phyloP scores from a whole-genome alignment of 2,329 filamentous ascomycete genomes.

The Fusarium luffae region DNA sequence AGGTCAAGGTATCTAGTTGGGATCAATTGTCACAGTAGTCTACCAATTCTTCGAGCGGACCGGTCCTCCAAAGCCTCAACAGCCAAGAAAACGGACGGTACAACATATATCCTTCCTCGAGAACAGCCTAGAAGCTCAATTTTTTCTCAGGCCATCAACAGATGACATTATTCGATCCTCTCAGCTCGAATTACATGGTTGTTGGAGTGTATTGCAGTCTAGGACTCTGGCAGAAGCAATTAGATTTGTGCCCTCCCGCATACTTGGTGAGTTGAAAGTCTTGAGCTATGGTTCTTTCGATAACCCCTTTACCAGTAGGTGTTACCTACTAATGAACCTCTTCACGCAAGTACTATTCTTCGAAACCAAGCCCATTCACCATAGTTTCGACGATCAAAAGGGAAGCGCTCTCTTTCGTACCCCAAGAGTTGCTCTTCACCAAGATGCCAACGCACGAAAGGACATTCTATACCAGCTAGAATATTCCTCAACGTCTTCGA shows the following conservation, averaged over 20 bases:
- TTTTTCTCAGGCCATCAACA: not conserved
- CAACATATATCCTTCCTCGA: not conserved
- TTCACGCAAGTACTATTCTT: too few relatives aligned
- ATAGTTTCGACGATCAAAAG: not conserved
- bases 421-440: not conserved
- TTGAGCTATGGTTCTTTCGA: not conserved
- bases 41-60: not conserved
- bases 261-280: not conserved
- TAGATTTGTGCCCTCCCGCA: not conserved
- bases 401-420: not conserved
- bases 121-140: not conserved
- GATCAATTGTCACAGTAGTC: not conserved
- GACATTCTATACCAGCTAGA: not conserved
- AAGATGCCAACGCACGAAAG: not conserved
- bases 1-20: not conserved
- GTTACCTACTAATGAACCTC: not conserved
- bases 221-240: not conserved
- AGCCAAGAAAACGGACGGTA: not conserved
- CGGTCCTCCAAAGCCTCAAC: not conserved
- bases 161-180: too few relatives aligned
- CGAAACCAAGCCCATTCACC: not conserved
- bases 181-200: not conserved
- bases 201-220: not conserved
- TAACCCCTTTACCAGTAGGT: not conserved
- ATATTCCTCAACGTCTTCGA: not conserved